A percentile compares a stretch with the other conserved stretches of the same genome.
Conservation (phyloP, 225 moss, liverwort and hornwort species). For the Physcomitrium patens region DNA sequence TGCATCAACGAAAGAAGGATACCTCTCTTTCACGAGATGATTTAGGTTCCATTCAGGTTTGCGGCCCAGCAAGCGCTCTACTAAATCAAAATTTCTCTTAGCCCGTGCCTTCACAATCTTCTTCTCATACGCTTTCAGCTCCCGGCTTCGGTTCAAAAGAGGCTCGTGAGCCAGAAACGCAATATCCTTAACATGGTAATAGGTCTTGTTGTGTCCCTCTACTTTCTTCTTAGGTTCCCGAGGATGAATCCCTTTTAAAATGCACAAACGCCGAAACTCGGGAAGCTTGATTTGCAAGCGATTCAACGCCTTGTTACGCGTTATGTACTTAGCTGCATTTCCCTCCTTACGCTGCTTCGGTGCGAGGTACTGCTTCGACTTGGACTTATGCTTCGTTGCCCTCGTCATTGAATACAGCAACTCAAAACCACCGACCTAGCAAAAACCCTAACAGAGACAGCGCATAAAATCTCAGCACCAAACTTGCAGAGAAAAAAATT, state of each 20-base stretch:
- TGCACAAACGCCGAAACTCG: slow-evolving; percentile 89
- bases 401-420: slow-evolving; percentile 47
- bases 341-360: slow-evolving; percentile 74
- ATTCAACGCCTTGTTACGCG: slow-evolving; percentile 87
- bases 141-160: slow-evolving; percentile 75
- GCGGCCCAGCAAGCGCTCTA: slow-evolving; percentile 59
- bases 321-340: slow-evolving; percentile 75
- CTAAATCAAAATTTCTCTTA: slow-evolving; percentile 73
- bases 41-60: slow-evolving; percentile 75
- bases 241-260: slow-evolving; percentile 93
- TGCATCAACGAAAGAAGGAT: slow-evolving; percentile 94
- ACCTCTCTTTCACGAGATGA: slow-evolving; percentile 90
- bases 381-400: slow-evolving; percentile 57
- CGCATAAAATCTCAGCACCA: neutral
- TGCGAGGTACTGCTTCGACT: slow-evolving; percentile 61
- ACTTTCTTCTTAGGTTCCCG: slow-evolving; percentile 94
- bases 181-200: slow-evolving; percentile 95
- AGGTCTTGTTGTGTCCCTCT: slow-evolving; percentile 93
- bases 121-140: slow-evolving; percentile 79
- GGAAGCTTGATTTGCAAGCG: slow-evolving; percentile 90
- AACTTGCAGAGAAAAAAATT: too few relatives aligned
- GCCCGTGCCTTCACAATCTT: slow-evolving; percentile 90
- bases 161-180: slow-evolving; percentile 87
- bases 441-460: slow-evolving; percentile 20
- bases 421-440: neutral